Conservation (phyloP, 441 rosid genomes). For the Pelargonium australe region DNA sequence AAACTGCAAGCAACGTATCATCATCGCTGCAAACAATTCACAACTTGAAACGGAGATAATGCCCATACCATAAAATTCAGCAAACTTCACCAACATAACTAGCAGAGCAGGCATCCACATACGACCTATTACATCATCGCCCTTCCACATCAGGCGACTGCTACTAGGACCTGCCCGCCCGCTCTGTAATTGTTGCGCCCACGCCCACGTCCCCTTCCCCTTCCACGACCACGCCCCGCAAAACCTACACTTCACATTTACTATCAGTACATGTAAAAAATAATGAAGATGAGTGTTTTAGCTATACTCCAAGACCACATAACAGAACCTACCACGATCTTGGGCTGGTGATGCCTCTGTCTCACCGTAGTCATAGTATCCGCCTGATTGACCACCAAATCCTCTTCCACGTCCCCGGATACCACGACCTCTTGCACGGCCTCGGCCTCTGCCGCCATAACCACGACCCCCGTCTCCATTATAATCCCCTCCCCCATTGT, state of each 20-base stretch:
- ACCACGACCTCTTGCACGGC: slow-evolving; percentile 28
- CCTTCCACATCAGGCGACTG: not conserved
- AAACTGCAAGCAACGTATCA: too few species aligned
- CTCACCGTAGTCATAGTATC: slow-evolving; percentile 27
- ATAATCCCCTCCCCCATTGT: slow-evolving; percentile 23
- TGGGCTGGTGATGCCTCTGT: slow-evolving; percentile 18
- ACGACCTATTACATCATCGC: too few species aligned
- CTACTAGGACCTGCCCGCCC: not conserved
- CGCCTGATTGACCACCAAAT: slow-evolving; percentile 26
- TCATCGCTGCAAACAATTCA: too few species aligned
- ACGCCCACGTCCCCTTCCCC: not conserved
- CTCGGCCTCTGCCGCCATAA: slow-evolving; percentile 23
- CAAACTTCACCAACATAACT: too few species aligned
- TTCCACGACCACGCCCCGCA: not conserved
- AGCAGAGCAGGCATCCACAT: too few species aligned
- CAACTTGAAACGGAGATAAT: too few species aligned
- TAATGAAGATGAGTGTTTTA: too few species aligned
- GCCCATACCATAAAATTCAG: too few species aligned
- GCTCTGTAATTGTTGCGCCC: slow-evolving; percentile 1
- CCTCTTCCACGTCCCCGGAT: slow-evolving; percentile 28
- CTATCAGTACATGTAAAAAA: too few species aligned
- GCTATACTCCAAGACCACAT: too few species aligned
- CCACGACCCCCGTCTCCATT: slow-evolving; percentile 27
- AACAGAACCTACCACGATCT: slow-evolving; percentile 25
- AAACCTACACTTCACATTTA: not conserved